Percentiles rank a stretch among this genome's conserved stretches.
phyloP scores from a whole-genome alignment of 768 basidiomycete genomes.

The Exsudoporus frostii region DNA sequence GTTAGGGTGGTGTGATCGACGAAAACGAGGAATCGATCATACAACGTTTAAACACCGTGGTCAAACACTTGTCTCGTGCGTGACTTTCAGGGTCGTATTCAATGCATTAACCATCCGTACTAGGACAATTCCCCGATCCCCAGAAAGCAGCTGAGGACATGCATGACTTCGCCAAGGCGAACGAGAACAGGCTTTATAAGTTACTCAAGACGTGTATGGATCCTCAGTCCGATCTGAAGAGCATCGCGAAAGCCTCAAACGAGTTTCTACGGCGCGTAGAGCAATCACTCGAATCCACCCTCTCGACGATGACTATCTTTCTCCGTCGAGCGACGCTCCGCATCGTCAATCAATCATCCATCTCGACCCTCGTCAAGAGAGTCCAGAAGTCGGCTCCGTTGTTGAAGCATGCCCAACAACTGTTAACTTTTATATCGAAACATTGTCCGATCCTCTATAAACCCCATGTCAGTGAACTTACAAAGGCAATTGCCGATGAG shows the following conservation, averaged over 20 bases:
- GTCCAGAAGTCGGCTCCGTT: conserved; percentile 47
- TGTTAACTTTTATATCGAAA: conserved; percentile 67
- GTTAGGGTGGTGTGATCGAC: conserved; percentile 87
- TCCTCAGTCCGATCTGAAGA: conserved; percentile 77
- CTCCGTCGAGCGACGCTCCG: conserved; percentile 69
- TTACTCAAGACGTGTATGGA: conserved; percentile 80
- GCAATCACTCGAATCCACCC: conserved; percentile 56
- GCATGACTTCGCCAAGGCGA: conserved; percentile 76
- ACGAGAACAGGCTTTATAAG: conserved; percentile 84
- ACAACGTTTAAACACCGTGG: conserved; percentile 50
- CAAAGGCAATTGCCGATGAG: conserved; percentile 67
- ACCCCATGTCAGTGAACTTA: conserved; percentile 71
- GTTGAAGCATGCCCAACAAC: conserved; percentile 44
- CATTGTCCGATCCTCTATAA: conserved; percentile 71
- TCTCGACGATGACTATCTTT: conserved; percentile 66
- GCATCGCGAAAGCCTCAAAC: conserved; percentile 72
- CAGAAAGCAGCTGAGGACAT: conserved; percentile 78
- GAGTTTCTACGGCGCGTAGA: conserved; percentile 81
- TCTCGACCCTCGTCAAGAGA: conserved; percentile 76
- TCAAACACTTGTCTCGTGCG: conserved; percentile 62
- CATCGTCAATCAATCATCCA: conserved; percentile 80
- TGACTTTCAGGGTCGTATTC: conserved; percentile 4
- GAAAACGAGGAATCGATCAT: conserved; percentile 67
- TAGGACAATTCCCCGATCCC: conserved; percentile 63
- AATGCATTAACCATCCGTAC: background rate